Conservation (phyloP, 306 rosid species). For the Citrullus mucosospermus region DNA sequence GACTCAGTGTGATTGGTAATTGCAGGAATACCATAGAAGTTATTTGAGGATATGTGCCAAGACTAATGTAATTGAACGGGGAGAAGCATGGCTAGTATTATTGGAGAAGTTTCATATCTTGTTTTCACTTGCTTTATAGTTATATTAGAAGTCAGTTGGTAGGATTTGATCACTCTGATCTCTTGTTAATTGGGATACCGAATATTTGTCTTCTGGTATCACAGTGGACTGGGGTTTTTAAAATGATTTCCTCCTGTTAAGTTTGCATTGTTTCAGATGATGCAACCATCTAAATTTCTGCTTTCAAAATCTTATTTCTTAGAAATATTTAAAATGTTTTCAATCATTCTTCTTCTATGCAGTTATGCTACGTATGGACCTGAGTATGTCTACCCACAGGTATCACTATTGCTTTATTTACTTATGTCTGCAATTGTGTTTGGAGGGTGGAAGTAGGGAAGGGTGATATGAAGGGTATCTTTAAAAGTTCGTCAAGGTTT, state of each 20-base stretch:
- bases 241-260: not conserved
- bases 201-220: not conserved
- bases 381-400: conserved; percentile 77
- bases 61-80: conserved; percentile 19
- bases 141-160: conserved; percentile 2
- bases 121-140: not conserved
- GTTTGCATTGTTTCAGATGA: not conserved
- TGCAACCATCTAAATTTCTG: not conserved
- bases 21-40: conserved; percentile 22
- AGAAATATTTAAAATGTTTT: not conserved
- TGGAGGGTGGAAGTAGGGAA: not conserved
- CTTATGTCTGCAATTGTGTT: conserved; percentile 8
- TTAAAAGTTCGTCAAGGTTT: not conserved
- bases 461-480: not conserved
- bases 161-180: conserved; percentile 2
- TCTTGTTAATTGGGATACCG: not conserved
- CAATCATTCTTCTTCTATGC: conserved; percentile 15
- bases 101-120: conserved; percentile 13
- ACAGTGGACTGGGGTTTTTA: not conserved
- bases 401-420: conserved; percentile 10
- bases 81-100: conserved; percentile 16
- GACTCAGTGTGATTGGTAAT: conserved; percentile 25
- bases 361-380: conserved; percentile 88
- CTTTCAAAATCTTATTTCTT: not conserved
- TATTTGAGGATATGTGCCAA: conserved; percentile 18